phyloP scores from a whole-genome alignment of 169 alveolate species.

The Prorocentrum cordatum region DNA sequence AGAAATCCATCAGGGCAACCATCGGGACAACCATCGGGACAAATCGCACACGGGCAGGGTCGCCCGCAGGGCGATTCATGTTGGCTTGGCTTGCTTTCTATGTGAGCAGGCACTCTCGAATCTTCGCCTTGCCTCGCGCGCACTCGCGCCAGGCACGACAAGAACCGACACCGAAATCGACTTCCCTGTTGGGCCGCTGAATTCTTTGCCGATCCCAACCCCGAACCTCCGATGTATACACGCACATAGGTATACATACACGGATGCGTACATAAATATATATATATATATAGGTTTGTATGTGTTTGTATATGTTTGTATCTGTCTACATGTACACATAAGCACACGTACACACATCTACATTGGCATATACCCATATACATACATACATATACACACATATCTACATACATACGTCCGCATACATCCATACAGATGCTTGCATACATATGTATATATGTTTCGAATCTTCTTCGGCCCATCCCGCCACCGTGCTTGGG shows the following conservation, averaged over 20 bases:
- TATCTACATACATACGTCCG: no score
- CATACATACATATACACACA: background rate
- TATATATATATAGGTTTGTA: background rate
- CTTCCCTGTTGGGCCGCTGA: background rate
- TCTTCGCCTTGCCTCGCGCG: background rate
- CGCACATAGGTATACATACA: background rate
- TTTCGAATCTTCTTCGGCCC: background rate
- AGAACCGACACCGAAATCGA: no score
- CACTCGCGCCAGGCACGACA: no score
- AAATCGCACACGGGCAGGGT: no score
- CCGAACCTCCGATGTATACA: background rate
- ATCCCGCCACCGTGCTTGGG: no score
- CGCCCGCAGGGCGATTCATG: no score
- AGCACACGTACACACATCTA: background rate
- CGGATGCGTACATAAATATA: background rate
- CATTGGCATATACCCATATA: background rate
- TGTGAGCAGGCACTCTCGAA: slow-evolving; percentile 78
- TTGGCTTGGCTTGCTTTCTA: no score
- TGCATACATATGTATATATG: background rate
- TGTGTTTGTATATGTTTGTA: no score
- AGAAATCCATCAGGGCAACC: no score
- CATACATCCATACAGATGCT: background rate
- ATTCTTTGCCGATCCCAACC: background rate
- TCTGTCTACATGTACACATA: background rate
- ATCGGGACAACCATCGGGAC: no score